Evolutionary conservation across 371 early-diverging fungal species (phyloP).

Genomic region (Mortierella sp.): DNA sequence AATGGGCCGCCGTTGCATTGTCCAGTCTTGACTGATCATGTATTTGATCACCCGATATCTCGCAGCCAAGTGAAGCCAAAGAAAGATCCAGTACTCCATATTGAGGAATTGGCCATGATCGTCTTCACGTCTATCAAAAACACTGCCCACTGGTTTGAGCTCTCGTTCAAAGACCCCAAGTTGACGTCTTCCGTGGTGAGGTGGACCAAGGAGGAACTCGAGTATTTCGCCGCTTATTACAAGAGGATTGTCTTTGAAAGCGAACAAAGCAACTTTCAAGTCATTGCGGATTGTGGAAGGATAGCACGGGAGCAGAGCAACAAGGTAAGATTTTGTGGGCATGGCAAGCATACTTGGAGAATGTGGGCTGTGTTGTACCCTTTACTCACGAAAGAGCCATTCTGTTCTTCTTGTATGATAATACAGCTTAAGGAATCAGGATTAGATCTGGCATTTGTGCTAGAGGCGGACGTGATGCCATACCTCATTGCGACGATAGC

Average conservation of each 20-base stretch:
- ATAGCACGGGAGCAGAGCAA: conserved; percentile 79
- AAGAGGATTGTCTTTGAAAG: conserved; percentile 88
- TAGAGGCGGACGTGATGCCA: conserved; percentile 81
- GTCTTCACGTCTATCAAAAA: conserved; percentile 90
- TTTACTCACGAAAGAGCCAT: background rate
- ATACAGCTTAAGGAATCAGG: conserved; percentile 71
- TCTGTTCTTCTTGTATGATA: background rate
- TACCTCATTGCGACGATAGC: conserved; percentile 76
- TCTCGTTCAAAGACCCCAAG: conserved; percentile 85
- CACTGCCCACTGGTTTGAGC: conserved; percentile 95
- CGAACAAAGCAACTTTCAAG: conserved; percentile 75
- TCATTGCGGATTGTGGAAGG: conserved; percentile 87
- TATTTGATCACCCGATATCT: background rate
- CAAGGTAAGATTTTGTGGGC: conserved; percentile 59
- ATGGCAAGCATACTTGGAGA: background rate
- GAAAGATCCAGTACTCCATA: conserved; percentile 86
- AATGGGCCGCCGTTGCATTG: no score
- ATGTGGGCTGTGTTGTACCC: no score
- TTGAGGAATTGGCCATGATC: conserved; percentile 86
- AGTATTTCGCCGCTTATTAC: conserved; percentile 85
- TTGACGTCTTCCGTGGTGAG: conserved; percentile 93
- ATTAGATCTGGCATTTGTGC: conserved; percentile 85
- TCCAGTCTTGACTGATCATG: background rate
- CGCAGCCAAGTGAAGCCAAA: conserved; percentile 83
- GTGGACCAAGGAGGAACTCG: conserved; percentile 91